These are phyloP conservation scores for Debaryomyces castellii DNA, from an alignment of 805 yeast genomes.

Conservation along the genomic window DNA sequence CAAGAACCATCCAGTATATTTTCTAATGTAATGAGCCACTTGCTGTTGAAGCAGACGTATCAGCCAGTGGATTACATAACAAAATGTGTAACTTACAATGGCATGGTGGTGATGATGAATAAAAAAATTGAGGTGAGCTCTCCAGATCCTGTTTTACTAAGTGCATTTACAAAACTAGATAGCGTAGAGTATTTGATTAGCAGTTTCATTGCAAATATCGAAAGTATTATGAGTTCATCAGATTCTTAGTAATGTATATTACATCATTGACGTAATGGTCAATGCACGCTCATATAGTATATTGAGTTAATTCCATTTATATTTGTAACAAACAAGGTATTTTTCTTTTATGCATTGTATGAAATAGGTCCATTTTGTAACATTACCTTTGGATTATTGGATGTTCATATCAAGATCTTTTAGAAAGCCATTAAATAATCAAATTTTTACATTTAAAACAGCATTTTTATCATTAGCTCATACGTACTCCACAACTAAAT, in stretches of 20 bases:
- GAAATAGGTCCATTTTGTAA: background rate
- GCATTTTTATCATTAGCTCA: background rate
- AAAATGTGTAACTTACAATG: constrained; percentile 59
- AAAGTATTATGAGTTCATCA: constrained; percentile 3
- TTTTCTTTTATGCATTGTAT: background rate
- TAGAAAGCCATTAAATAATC: background rate
- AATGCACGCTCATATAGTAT: background rate
- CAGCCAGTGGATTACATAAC: constrained; percentile 55
- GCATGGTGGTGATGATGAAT: constrained; percentile 59
- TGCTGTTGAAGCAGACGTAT: constrained; percentile 27
- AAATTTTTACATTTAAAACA: background rate
- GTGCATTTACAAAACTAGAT: constrained; percentile 62
- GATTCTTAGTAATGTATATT: background rate
- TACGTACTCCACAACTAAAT: background rate
- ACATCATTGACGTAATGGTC: background rate
- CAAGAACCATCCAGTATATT: constrained; percentile 12
- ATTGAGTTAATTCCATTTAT: too few species aligned
- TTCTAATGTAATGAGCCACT: constrained; percentile 21
- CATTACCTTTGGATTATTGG: constrained; percentile 1
- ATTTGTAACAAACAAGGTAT: background rate
- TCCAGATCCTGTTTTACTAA: constrained; percentile 66
- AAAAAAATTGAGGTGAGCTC: constrained; percentile 60
- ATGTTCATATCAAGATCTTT: constrained; percentile 4
- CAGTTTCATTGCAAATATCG: constrained; percentile 23
- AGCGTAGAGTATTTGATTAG: constrained; percentile 54